Percentiles rank a stretch among this genome's conserved stretches.
These are phyloP conservation scores for Symmetrospora coprosmae DNA, from an alignment of 768 basidiomycete species.

Conservation along the genomic window DNA sequence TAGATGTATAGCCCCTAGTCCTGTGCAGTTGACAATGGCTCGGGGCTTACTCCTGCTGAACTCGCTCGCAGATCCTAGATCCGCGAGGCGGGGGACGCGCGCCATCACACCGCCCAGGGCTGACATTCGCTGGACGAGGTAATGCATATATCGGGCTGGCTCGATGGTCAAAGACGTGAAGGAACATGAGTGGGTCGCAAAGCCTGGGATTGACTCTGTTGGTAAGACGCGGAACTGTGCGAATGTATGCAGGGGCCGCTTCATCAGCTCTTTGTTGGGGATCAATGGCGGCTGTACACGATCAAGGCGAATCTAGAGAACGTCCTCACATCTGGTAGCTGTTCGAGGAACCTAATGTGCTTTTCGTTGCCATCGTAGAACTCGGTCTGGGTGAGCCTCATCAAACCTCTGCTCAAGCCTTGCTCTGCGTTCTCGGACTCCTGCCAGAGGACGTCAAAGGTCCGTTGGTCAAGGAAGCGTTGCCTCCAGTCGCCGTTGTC, in stretches of 20 bases:
- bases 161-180: slow-evolving; percentile 39
- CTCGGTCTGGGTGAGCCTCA: slow-evolving; percentile 37
- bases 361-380: slow-evolving; percentile 32
- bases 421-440: slow-evolving; percentile 28
- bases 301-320: too few species aligned
- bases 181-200: slow-evolving; percentile 33
- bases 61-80: background rate
- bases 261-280: too few species aligned
- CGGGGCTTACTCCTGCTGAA: too few species aligned
- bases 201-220: background rate
- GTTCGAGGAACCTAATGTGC: slow-evolving; percentile 35
- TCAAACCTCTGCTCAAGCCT: slow-evolving; percentile 29
- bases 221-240: slow-evolving; percentile 26
- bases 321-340: slow-evolving; percentile 36
- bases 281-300: background rate
- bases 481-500: slow-evolving; percentile 35
- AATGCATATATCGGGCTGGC: slow-evolving; percentile 30
- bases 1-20: slow-evolving; percentile 34
- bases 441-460: slow-evolving; percentile 34
- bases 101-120: slow-evolving; percentile 30
- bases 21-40: slow-evolving; percentile 33
- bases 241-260: too few species aligned
- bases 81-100: slow-evolving; percentile 25
- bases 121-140: slow-evolving; percentile 29
- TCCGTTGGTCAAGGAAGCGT: slow-evolving; percentile 32